Base-by-base conservation (phyloP, 1,284 basidiomycete species). In the Cutaneotrichosporon sp. region DNA sequence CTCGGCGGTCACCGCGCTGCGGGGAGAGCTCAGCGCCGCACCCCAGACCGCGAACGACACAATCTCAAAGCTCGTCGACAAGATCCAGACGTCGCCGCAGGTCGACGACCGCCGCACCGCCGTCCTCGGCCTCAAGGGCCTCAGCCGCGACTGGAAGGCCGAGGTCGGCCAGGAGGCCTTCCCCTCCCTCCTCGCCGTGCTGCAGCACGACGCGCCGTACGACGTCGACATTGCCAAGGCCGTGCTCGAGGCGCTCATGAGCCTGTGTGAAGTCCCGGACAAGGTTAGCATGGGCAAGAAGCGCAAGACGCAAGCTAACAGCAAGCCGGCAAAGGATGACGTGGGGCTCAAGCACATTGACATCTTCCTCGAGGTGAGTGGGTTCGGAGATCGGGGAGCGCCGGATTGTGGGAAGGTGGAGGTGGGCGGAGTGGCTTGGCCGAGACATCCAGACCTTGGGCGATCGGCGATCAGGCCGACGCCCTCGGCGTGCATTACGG, bases 211-310 rank as follows among this genome's bases (percentile, higher is more conserved):
- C 73, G 89, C 92, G 0, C 87, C 91, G 68, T 85, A 92, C 56
- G 94, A 97, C 75, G 83, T 87, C 10, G 94, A 97, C 71, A 92
- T 90, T 61, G 92, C 89, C 2, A 95, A 92, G 76, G 93, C 92
- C 10, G 87, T 89, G 9, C 81, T 97, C 68, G 94, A 97, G 80
- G 95, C 92, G 1, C 79, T 97, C 62, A 86, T 87, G 78, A 74
- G 74, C 60, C 65, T 79, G 58, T 77, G 74, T 52, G 79, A 80
- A 54, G 71, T 73, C 0, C 68, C 70, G 8, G 77, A 79, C 46
- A 77, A 78, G 74, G 76, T 74, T 25, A 59, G 69, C n/a, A n/a
- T 18, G 25, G 2, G 49, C 34, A 22, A 25, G 22, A 34, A 6
- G 36, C n/a, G 20, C 53, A 29, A 18, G 42, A 53, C 18, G 18